Evolutionary conservation across 2,329 filamentous ascomycete genomes (phyloP), one percentile per base, ranked within the genome.

Genomic region (Pseudocercospora eumusae): DNA sequence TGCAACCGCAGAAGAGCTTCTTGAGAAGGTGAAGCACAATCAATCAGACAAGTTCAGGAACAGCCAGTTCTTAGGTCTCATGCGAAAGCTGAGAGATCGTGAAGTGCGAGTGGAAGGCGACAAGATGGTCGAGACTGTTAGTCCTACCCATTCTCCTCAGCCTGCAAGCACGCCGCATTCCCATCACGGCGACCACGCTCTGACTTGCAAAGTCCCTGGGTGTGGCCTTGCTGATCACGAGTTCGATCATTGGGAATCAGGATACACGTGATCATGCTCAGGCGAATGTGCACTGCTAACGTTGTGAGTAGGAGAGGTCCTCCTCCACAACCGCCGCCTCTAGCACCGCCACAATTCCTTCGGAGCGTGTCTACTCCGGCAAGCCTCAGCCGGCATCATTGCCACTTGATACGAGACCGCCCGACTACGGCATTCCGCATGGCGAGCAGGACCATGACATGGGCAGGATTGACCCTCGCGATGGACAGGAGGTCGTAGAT

Each of bases 81-180:
- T 96, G 91, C 85, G 89, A 27, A 84, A 85, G 62, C 84, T 95
- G 59, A 84, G 88, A 56, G 86, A 91, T 71, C 81, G 84, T 59
- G 87, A 95, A 77, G 86, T 92, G 13, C 83, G 84, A 54, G 86
- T 95, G 40, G 83, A 90, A 66, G 89, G 88, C 44, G 88, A 91
- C 72, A 84, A 86, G 69, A 81, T 90, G 70, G 85, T 89, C 50
- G 82, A 84, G 70, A 78, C 80, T 62, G 72, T 73, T 63, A 77
- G 75, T 73, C 65, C 64, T 52, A 65, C 66, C 61, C 66, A 49
- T 55, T 60, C 56, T 62, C 66, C 54, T 64, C 63, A 63, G 58
- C 57, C 57, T 61, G 27, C 62, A 59, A 54, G 57, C 53, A 52
- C 56, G 40, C 54, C 44, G 20, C 61, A 62, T 42, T 61, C 60